Conservation (phyloP, 2,329 filamentous ascomycete genomes). For the Fusarium chuoi region DNA sequence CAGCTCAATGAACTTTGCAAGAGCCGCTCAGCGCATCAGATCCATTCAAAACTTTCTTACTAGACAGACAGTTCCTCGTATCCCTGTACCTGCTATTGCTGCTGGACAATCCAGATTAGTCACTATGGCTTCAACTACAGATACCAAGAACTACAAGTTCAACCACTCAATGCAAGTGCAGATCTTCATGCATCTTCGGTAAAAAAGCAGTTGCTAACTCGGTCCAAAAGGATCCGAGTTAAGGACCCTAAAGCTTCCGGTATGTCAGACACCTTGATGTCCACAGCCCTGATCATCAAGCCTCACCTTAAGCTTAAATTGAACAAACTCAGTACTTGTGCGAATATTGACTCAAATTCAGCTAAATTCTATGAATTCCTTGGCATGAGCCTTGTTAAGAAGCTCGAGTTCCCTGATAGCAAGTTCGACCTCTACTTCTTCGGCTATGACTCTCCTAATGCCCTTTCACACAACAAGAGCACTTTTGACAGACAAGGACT, state of each 20-base stretch:
- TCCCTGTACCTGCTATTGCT: not conserved
- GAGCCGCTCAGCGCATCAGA: conserved; percentile 42
- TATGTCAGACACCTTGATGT: conserved; percentile 52
- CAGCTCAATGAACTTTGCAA: conserved; percentile 40
- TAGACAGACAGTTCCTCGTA: conserved; percentile 6
- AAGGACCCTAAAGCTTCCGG: conserved; percentile 89
- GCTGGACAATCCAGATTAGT: conserved; percentile 59
- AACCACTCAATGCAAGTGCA: conserved; percentile 85
- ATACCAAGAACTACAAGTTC: conserved; percentile 81
- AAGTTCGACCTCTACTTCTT: conserved; percentile 98
- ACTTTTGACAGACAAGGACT: conserved; percentile 86
- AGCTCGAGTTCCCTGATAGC: conserved; percentile 82
- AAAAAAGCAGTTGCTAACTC: conserved; percentile 23
- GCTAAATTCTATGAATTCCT: conserved; percentile 96
- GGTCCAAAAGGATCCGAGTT: conserved; percentile 80
- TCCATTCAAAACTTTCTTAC: conserved; percentile 35
- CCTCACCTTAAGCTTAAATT: not conserved
- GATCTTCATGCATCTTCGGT: not conserved
- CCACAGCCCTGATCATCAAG: conserved; percentile 1
- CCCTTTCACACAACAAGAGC: conserved; percentile 77
- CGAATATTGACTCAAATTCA: conserved; percentile 42
- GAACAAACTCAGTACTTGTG: not conserved
- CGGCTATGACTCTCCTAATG: conserved; percentile 81
- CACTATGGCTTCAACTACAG: conserved; percentile 79
- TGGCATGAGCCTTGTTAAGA: conserved; percentile 85